Evolutionary conservation across 2,329 filamentous ascomycete genomes (phyloP), one percentile per base, ranked within the genome.

Genomic region (Thermothelomyces thermophilus): DNA sequence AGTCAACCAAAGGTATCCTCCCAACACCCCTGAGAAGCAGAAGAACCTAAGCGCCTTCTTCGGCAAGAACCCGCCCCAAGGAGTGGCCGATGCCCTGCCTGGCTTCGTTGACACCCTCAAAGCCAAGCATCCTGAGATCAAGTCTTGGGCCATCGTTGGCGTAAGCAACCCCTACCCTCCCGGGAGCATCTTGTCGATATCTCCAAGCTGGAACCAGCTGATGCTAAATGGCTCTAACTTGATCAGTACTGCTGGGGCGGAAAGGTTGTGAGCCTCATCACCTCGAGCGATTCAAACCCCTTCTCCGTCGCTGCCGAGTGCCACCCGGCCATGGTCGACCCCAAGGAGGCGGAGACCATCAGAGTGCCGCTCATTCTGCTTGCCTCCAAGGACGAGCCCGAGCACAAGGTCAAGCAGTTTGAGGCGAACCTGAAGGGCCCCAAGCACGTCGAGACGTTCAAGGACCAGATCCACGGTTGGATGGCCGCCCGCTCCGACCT

Each of bases 401-500:
- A 64, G 0, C 75, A 77, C 3, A 73, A 72, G 34, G 76, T 83
- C 35, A 68, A 78, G 64, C 70, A 77, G 62, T 82, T 79, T 54
- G 72, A 78, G 62, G 64, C 70, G n/a, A 69, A 68, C 9, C 71
- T 86, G 45, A 69, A 67, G 46, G 69, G 33, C 17, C 45, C 76
- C 51, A 80, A 81, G 60, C 74, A 82, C 55, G 75, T 85, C 46
- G 82, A 87, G 70, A 80, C 65, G n/a, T 87, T 85, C 60, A 59
- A 61, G 20, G 80, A 80, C 60, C 83, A 85, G 73, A 75, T 82
- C 62, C 84, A 87, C 66, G 84, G 84, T 39, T 87, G 83, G 82
- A 87, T 87, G 84, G 81, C 79, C 1, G 83, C 84, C 1, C 75
- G 83, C 22, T 73, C 76, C 0, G 69, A 86, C 60, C 68, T 87